Evolutionary conservation across 306 rosid genomes (phyloP), one percentile per base, ranked within the genome.

Genomic region (Alnus rubra): DNA sequence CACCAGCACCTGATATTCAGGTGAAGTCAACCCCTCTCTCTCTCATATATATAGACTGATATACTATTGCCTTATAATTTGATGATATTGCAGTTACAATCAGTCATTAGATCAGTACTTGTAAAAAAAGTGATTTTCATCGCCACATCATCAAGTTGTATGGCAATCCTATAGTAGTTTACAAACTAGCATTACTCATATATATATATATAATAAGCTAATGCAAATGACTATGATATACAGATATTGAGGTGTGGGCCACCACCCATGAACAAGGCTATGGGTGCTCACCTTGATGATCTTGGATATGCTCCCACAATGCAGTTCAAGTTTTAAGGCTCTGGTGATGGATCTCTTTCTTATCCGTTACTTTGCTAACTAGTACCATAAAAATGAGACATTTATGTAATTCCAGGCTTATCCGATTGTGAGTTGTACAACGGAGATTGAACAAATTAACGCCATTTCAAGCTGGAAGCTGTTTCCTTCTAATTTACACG

Each of bases 181-280:
- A 23, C 28, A 23, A 23, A 23, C 28, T 23, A 23, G 28, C 28
- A 23, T 23, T 23, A 23, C 28, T 23, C 28, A 23, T 23, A 15
- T 12, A 52, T 15, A 15, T 15, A 14, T 14, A 14, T 14, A 42
- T 59, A n/a, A 59, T 59, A 9, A 28, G 65, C 50, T 35, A 9
- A 30, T 16, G 68, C 51, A 72, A 23, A 23, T 10, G 35, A 39
- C 35, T 79, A 23, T 5, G 45, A 18, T 45, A 23, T 18, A 39
- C 85, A 88, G 89, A 71, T 86, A 3, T 74, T 88, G 53, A 81
- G 89, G 82, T 88, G 91, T 6, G 91, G 91, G 0, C 91, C 91
- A 44, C 89, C 88, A 16, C 91, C 85, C 0, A 88, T 88, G 91
- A 88, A 86, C 85, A 88, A 86, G 65, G 86, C 88, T 44, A 86